Base-by-base conservation (phyloP, 1,284 basidiomycete species). In the Hymenochaete sp. region DNA sequence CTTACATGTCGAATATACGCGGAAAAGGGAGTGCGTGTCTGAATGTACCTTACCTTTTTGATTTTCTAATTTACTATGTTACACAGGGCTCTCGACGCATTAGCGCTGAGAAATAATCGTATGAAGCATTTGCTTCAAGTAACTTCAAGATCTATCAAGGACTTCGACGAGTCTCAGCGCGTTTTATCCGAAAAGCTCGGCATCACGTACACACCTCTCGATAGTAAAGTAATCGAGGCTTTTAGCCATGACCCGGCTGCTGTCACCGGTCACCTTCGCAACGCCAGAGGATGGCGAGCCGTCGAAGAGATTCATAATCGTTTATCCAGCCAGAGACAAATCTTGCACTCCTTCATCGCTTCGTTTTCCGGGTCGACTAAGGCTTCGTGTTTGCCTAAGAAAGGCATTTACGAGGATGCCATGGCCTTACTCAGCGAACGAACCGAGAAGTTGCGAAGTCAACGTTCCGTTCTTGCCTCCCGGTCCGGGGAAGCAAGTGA, bases 181-280 rank as follows among this genome's bases (percentile, higher is more conserved):
- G 64, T 64, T 26, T 62, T 80, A 32, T 66, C 71, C 45, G 64
- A 63, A 26, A 73, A 70, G 9, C 59, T 74, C 27, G 57, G 65
- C 11, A 66, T 75, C 53, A 62, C 56, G 9, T 62, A 63, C 40
- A 65, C 86, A 37, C 75, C 83, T 6, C 64, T 66, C 47, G 79
- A 83, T 11, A n/a, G n/a, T n/a, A n/a, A n/a, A n/a, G 66, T 86
- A 10, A 58, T 84, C 27, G 82, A 86, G 42, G 77, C 81, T 2
- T 75, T 85, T 55, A 73, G 71, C 28, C 81, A 83, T 49, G 83
- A 87, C 57, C 84, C 83, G 28, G 73, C 80, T 2, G 74, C 77
- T n/a, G 73, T 83, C 7, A 80, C 74, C 3, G 71, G 78, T 14
- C 60, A 68, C 9, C 82, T 80, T 0, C 71, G 77, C 38, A 65